Evolutionary conservation across 495 filamentous ascomycete species (phyloP).

Genomic region (Daldinia childiae): DNA sequence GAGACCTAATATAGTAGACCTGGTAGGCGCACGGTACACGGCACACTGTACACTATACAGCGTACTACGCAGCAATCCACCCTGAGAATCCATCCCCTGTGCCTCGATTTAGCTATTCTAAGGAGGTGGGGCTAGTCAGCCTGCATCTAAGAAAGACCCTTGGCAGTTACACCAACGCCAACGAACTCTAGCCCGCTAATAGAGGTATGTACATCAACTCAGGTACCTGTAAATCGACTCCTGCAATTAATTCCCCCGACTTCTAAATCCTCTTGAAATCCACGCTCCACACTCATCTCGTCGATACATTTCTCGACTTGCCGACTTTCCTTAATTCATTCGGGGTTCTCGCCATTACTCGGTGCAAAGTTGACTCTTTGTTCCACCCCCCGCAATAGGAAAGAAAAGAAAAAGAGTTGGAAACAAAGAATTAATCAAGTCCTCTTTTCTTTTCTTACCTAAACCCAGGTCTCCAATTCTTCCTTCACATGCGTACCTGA

Average conservation of each 20-base stretch:
- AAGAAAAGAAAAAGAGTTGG: background rate
- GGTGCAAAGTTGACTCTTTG: conserved; percentile 25
- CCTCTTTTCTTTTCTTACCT: conserved; percentile 9
- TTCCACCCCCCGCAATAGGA: conserved; percentile 15
- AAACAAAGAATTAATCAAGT: conserved; percentile 16
- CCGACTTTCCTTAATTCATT: conserved; percentile 38
- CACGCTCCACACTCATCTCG: conserved; percentile 16
- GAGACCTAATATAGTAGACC: too few species aligned
- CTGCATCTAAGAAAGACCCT: conserved; percentile 39
- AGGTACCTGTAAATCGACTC: conserved; percentile 33
- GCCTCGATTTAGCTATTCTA: conserved; percentile 30
- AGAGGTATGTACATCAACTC: conserved; percentile 1
- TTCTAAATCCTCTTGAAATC: conserved; percentile 26
- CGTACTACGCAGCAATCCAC: background rate
- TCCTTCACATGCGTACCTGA: conserved; percentile 39
- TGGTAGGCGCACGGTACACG: background rate
- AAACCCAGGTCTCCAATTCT: conserved; percentile 14
- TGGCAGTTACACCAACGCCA: conserved; percentile 40
- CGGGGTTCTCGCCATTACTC: conserved; percentile 21
- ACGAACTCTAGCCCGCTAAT: conserved; percentile 16
- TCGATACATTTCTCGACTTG: conserved; percentile 31
- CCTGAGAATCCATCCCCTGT: background rate
- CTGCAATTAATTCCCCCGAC: conserved; percentile 38
- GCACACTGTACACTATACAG: background rate
- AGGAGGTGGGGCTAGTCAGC: conserved; percentile 40